Conservation (phyloP, 768 basidiomycete species). For the Lactarius indigo region DNA sequence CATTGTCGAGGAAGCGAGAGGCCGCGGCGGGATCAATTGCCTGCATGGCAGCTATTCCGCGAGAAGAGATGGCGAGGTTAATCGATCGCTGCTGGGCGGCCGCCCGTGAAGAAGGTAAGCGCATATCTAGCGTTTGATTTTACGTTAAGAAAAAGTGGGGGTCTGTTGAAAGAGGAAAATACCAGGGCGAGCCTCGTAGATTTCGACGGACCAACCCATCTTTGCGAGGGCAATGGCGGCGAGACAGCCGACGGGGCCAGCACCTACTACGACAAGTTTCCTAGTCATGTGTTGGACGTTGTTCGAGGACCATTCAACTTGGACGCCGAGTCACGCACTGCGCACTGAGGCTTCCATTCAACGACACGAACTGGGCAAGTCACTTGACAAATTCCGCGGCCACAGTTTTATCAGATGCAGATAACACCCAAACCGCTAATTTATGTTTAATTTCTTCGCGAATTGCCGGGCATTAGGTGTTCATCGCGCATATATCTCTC, state of each 20-base stretch:
- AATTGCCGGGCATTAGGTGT: too few relatives aligned
- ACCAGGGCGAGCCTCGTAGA: constrained; percentile 83
- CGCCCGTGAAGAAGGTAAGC: constrained; percentile 64
- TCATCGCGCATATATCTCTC: too few relatives aligned
- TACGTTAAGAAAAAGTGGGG: background rate
- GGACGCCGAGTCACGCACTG: background rate
- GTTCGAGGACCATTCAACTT: background rate
- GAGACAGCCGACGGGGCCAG: constrained; percentile 93
- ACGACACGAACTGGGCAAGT: background rate
- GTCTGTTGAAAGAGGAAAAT: constrained; percentile 22
- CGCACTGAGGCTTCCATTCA: background rate
- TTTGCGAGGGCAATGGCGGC: constrained; percentile 82
- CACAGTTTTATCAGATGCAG: background rate
- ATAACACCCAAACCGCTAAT: too few relatives aligned
- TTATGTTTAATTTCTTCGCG: too few relatives aligned
- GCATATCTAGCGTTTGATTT: constrained; percentile 51
- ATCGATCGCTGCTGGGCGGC: constrained; percentile 80
- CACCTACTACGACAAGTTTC: constrained; percentile 73
- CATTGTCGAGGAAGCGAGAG: constrained; percentile 65
- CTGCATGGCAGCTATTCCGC: constrained; percentile 85
- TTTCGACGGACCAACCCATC: constrained; percentile 77
- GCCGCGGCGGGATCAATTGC: constrained; percentile 71
- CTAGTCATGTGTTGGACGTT: background rate
- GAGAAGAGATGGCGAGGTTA: constrained; percentile 92
- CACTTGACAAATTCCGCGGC: background rate